Conservation (phyloP, 257 asterid genomes). For the Solanum neorickii region DNA sequence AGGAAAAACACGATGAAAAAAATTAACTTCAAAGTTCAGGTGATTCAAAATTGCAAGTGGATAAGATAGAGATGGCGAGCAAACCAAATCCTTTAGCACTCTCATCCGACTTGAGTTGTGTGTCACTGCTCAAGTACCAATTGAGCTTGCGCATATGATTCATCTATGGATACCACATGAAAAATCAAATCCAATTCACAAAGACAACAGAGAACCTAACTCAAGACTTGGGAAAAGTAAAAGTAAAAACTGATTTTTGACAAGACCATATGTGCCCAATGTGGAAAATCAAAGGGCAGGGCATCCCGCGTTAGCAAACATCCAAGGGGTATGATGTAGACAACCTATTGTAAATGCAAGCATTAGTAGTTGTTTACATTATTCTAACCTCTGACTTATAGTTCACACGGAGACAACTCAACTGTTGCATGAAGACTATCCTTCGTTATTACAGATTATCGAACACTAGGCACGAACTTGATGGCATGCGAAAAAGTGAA, state of each 20-base stretch:
- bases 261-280: neutral
- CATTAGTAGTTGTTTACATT: too few relatives aligned
- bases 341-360: too few relatives aligned
- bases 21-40: neutral
- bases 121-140: slow-evolving; percentile 87
- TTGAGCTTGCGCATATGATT: slow-evolving; percentile 54
- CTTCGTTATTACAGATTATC: too few relatives aligned
- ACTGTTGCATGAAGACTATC: too few relatives aligned
- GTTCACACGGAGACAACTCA: too few relatives aligned
- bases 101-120: slow-evolving; percentile 57
- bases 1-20: neutral
- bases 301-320: too few relatives aligned
- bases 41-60: neutral
- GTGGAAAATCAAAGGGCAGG: too few relatives aligned
- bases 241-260: too few relatives aligned
- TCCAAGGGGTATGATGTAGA: too few relatives aligned
- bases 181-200: neutral
- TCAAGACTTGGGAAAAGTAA: too few relatives aligned
- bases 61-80: slow-evolving; percentile 57
- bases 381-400: too few relatives aligned
- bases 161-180: slow-evolving; percentile 26
- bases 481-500: neutral
- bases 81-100: slow-evolving; percentile 64
- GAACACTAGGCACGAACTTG: neutral
- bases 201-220: too few relatives aligned